Evolutionary conservation across 2,329 filamentous ascomycete genomes (phyloP).

Genomic region (Cadophora luteo-olivacea): DNA sequence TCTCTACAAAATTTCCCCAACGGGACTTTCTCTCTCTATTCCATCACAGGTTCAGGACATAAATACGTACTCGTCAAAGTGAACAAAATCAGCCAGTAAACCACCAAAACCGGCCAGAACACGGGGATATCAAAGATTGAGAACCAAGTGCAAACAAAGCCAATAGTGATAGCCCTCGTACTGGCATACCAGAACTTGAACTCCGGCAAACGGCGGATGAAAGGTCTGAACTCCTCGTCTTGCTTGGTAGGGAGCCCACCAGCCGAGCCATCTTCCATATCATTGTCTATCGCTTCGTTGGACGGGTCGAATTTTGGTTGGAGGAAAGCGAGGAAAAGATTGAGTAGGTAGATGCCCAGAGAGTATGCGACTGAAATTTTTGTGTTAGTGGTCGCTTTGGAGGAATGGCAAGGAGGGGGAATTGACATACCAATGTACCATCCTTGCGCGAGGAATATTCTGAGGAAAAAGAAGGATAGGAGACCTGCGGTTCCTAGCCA

Average conservation of each 20-base stretch:
- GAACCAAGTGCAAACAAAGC: slow-evolving; percentile 91
- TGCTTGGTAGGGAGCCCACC: slow-evolving; percentile 89
- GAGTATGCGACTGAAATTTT: slow-evolving; percentile 84
- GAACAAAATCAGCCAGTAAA: slow-evolving; percentile 99
- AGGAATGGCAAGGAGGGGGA: background rate
- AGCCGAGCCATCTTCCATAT: slow-evolving; percentile 90
- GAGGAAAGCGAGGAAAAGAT: slow-evolving; percentile 98
- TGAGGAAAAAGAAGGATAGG: slow-evolving; percentile 82
- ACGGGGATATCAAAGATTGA: slow-evolving; percentile 95
- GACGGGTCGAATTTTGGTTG: slow-evolving; percentile 99
- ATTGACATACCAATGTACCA: slow-evolving; percentile 89
- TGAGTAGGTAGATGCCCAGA: slow-evolving; percentile 97
- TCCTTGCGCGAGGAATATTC: slow-evolving; percentile 91
- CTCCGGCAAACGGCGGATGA: slow-evolving; percentile 93
- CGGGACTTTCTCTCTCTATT: background rate
- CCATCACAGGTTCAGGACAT: background rate
- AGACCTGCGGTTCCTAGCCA: slow-evolving; percentile 84
- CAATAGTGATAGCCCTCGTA: slow-evolving; percentile 83
- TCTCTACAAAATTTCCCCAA: background rate
- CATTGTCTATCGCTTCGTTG: slow-evolving; percentile 87
- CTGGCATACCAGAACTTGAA: slow-evolving; percentile 99
- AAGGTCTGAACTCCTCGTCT: slow-evolving; percentile 97
- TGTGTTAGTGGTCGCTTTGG: background rate
- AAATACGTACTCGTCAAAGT: slow-evolving; percentile 83
- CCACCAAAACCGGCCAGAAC: slow-evolving; percentile 97